Percentiles rank a stretch among this genome's conserved stretches.
Conservation (phyloP, 1,284 basidiomycete species). For the Cryptococcus maquisensis region DNA sequence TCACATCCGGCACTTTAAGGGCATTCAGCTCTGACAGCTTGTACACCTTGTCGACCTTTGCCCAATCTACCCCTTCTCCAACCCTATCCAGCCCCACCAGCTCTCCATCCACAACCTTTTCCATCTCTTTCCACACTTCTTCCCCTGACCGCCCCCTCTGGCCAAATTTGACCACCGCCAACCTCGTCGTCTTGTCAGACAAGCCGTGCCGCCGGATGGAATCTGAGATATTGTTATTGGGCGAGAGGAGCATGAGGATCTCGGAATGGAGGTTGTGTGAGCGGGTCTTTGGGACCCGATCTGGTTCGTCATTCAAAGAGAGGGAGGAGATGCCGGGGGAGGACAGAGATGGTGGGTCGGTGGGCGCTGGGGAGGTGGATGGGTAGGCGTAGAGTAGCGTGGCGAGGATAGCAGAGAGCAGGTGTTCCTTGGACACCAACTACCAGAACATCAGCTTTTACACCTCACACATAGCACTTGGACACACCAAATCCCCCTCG, state of each 20-base stretch:
- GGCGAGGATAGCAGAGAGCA: constrained; percentile 75
- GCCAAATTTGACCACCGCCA: constrained; percentile 70
- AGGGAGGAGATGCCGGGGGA: not conserved
- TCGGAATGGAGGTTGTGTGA: constrained; percentile 62
- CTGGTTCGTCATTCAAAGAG: not conserved
- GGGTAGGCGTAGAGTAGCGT: constrained; percentile 63
- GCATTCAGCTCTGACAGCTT: constrained; percentile 59
- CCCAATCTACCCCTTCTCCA: constrained; percentile 56
- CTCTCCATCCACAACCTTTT: constrained; percentile 43
- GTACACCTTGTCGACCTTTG: constrained; percentile 66
- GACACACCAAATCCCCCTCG: constrained; percentile 61
- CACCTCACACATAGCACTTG: not conserved
- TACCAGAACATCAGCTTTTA: constrained; percentile 11
- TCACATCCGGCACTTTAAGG: constrained; percentile 32
- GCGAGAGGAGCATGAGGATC: constrained; percentile 74
- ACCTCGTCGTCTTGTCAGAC: constrained; percentile 59
- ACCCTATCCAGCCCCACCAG: constrained; percentile 17
- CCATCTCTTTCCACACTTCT: constrained; percentile 48
- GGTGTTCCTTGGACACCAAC: constrained; percentile 53
- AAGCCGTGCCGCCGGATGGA: constrained; percentile 79
- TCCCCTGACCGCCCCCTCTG: constrained; percentile 46
- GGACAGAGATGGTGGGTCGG: not conserved
- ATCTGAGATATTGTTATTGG: constrained; percentile 84
- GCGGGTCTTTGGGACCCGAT: constrained; percentile 25
- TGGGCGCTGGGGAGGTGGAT: constrained; percentile 1